A percentile compares a stretch with the other conserved stretches of the same genome.
Evolutionary conservation across 1,284 basidiomycete species (phyloP).

Genomic region (Puccinia hordei): DNA sequence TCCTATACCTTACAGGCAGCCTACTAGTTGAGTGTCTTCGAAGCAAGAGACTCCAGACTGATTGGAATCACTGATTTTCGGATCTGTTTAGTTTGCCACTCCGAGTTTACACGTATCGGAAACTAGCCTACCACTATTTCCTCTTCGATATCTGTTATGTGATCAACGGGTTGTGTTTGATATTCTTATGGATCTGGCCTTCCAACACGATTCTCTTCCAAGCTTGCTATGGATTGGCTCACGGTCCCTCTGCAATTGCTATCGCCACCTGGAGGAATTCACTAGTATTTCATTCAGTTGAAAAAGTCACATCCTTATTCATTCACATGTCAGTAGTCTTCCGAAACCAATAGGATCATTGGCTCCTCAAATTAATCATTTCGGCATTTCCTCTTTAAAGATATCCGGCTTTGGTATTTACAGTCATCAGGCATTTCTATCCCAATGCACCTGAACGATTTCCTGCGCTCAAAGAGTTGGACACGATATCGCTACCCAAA

Average conservation of each 20-base stretch:
- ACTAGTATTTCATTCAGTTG: constrained; percentile 58
- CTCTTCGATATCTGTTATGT: constrained; percentile 57
- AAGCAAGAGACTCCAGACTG: not conserved
- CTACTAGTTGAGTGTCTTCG: constrained; percentile 49
- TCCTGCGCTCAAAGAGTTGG: constrained; percentile 31
- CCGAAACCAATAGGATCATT: not conserved
- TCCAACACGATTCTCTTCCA: constrained; percentile 55
- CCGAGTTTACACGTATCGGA: constrained; percentile 56
- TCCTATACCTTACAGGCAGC: constrained; percentile 56
- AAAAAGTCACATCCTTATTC: constrained; percentile 58
- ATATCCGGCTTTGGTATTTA: constrained; percentile 50
- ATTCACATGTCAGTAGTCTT: constrained; percentile 56
- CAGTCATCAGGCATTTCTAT: constrained; percentile 50
- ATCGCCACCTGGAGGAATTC: constrained; percentile 59
- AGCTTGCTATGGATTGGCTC: constrained; percentile 57
- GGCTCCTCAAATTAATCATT: constrained; percentile 42
- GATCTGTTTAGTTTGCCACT: constrained; percentile 53
- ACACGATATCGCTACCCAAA: constrained; percentile 24
- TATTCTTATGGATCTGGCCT: constrained; percentile 57
- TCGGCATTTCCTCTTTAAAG: constrained; percentile 26
- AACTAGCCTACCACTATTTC: constrained; percentile 57
- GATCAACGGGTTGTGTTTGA: constrained; percentile 56
- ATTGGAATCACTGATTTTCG: not conserved
- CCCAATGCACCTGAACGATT: constrained; percentile 37
- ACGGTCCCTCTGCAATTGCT: constrained; percentile 55